A percentile compares a stretch with the other conserved stretches of the same genome.
These are phyloP conservation scores for Paecilomyces sp. DNA, from an alignment of 2,329 filamentous ascomycete species.

Conservation along the genomic window DNA sequence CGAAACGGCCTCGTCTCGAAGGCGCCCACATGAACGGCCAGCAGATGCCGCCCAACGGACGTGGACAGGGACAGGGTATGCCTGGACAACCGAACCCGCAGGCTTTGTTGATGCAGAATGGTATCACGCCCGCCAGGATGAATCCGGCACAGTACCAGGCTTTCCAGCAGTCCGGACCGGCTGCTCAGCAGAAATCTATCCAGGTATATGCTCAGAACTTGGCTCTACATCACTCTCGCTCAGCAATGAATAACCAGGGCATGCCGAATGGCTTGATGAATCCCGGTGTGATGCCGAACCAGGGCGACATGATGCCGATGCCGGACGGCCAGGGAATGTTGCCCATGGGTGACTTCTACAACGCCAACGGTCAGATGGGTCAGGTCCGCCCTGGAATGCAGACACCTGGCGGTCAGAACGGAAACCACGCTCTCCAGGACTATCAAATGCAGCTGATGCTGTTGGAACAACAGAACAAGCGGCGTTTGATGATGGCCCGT, in stretches of 20 bases:
- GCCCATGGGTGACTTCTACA: constrained; percentile 51
- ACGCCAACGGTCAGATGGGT: constrained; percentile 48
- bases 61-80: constrained; percentile 62
- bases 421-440: constrained; percentile 60
- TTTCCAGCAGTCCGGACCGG: constrained; percentile 49
- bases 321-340: constrained; percentile 50
- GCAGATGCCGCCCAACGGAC: constrained; percentile 70
- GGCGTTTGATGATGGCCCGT: constrained; percentile 58
- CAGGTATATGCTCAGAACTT: constrained; percentile 81
- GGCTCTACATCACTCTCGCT: constrained; percentile 67
- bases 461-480: constrained; percentile 63
- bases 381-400: constrained; percentile 31
- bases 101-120: constrained; percentile 49
- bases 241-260: constrained; percentile 72
- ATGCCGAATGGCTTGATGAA: constrained; percentile 66
- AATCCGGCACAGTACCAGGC: constrained; percentile 68
- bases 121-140: constrained; percentile 68
- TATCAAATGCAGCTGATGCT: constrained; percentile 66
- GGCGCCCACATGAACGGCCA: constrained; percentile 66
- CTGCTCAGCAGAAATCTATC: constrained; percentile 73
- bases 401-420: constrained; percentile 34
- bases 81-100: constrained; percentile 58
- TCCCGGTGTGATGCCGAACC: constrained; percentile 59
- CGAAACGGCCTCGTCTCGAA: constrained; percentile 79
- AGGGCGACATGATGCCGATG: constrained; percentile 76